phyloP scores from a whole-genome alignment of 768 basidiomycete species.

The Lepiota subincarnata region DNA sequence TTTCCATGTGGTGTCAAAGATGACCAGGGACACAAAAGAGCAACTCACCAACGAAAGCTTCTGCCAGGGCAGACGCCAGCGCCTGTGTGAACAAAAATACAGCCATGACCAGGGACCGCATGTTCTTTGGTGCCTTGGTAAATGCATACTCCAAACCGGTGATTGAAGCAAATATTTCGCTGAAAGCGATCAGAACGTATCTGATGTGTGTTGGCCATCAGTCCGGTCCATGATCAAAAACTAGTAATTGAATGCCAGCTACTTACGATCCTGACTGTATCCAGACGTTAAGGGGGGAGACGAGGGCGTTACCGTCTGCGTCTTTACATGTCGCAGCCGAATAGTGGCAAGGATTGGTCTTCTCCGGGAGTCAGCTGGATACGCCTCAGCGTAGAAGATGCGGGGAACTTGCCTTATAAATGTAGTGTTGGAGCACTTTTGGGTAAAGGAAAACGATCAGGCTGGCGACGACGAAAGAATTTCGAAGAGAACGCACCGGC shows the following conservation, averaged over 20 bases:
- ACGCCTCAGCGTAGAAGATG: too few relatives aligned
- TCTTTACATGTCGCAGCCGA: slow-evolving; percentile 6
- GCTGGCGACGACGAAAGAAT: neutral
- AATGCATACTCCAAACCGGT: slow-evolving; percentile 85
- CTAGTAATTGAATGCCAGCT: neutral
- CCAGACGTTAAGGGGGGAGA: slow-evolving; percentile 72
- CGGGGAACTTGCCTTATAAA: slow-evolving; percentile 47
- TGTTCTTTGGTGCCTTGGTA: slow-evolving; percentile 83
- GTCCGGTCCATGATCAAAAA: neutral
- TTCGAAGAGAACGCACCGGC: slow-evolving; percentile 21
- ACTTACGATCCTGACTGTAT: slow-evolving; percentile 61
- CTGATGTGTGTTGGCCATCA: slow-evolving; percentile 22
- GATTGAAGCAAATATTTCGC: slow-evolving; percentile 78
- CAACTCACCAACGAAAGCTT: slow-evolving; percentile 68
- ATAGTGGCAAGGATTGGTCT: slow-evolving; percentile 9
- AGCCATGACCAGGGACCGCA: slow-evolving; percentile 83
- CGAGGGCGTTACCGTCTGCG: slow-evolving; percentile 14
- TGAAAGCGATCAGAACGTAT: slow-evolving; percentile 63
- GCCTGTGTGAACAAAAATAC: slow-evolving; percentile 59
- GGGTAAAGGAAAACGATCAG: neutral
- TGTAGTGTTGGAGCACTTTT: slow-evolving; percentile 64
- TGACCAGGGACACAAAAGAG: neutral
- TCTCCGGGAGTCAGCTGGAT: slow-evolving; percentile 33
- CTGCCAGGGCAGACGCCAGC: slow-evolving; percentile 48
- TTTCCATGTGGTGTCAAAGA: neutral